A percentile compares a stretch with the other conserved stretches of the same genome.
Evolutionary conservation across 768 basidiomycete species (phyloP).

Genomic region (Dentipellis sp.): DNA sequence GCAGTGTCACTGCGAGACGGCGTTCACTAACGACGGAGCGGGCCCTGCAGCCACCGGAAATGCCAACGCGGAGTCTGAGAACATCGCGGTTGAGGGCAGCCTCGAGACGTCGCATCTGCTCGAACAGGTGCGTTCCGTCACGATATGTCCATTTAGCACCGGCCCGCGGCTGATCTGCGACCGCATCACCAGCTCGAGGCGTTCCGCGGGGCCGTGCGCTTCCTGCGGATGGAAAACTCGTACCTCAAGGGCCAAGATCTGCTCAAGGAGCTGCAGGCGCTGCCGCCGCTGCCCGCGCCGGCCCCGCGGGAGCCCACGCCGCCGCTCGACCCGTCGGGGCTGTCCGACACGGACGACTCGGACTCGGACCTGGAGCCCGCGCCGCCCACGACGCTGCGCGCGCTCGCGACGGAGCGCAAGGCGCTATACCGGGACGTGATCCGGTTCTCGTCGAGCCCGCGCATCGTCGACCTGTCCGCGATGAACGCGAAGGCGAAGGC

Average conservation of each 20-base stretch:
- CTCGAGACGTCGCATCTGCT: conserved; percentile 82
- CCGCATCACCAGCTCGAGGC: conserved; percentile 64
- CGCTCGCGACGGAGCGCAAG: conserved; percentile 76
- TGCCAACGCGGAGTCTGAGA: conserved; percentile 43
- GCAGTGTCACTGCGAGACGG: not conserved
- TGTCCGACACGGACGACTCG: conserved; percentile 58
- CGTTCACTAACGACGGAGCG: conserved; percentile 2
- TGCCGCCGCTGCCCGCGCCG: conserved; percentile 55
- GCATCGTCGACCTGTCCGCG: conserved; percentile 76
- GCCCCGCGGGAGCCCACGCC: conserved; percentile 48
- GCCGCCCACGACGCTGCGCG: conserved; percentile 45
- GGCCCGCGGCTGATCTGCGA: too few relatives aligned
- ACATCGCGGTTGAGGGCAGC: conserved; percentile 66
- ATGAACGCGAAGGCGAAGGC: conserved; percentile 39
- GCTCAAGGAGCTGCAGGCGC: conserved; percentile 66
- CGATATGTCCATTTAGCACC: conserved; percentile 4
- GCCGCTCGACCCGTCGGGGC: conserved; percentile 52
- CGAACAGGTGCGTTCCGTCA: conserved; percentile 56
- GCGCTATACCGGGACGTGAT: conserved; percentile 85
- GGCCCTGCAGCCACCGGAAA: conserved; percentile 28
- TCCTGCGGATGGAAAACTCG: conserved; percentile 88
- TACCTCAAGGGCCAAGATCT: conserved; percentile 92
- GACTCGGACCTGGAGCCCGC: conserved; percentile 31
- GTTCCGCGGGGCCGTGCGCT: conserved; percentile 84
- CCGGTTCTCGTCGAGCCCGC: conserved; percentile 70